phyloP scores from a whole-genome alignment of 495 filamentous ascomycete genomes.

The Neurospora sp. region DNA sequence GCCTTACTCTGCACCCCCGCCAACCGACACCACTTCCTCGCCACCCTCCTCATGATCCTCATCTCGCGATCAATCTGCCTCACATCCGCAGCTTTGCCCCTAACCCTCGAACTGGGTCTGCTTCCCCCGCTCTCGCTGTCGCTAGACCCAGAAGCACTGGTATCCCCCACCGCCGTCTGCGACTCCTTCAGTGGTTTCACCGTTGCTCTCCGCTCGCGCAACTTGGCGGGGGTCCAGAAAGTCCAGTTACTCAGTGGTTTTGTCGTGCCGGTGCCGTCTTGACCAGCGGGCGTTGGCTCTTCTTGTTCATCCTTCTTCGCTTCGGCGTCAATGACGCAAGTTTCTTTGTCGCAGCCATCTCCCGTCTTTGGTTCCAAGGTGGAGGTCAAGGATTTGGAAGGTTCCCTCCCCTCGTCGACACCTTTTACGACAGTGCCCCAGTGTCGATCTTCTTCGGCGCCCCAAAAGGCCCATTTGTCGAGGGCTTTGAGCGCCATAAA shows the following conservation, averaged over 20 bases:
- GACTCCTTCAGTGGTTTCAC: constrained; percentile 21
- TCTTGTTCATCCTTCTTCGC: not conserved
- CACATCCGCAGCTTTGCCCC: constrained; percentile 12
- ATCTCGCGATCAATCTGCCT: constrained; percentile 26
- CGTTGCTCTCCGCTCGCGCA: constrained; percentile 26
- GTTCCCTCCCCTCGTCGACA: constrained; percentile 7
- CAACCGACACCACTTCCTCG: constrained; percentile 64
- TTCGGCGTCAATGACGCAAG: not conserved
- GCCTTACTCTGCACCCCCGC: constrained; percentile 46
- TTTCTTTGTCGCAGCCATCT: not conserved
- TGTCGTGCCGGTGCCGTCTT: not conserved
- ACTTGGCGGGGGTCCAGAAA: constrained; percentile 33
- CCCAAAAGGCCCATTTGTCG: constrained; percentile 63
- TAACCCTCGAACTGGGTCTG: not conserved
- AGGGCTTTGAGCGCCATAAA: constrained; percentile 75
- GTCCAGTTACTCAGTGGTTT: constrained; percentile 16
- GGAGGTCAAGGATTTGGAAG: not conserved
- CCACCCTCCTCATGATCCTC: constrained; percentile 47
- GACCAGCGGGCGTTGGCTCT: not conserved
- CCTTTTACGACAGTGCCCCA: constrained; percentile 52
- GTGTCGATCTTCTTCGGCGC: constrained; percentile 41
- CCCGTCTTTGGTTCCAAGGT: not conserved
- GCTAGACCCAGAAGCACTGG: constrained; percentile 14
- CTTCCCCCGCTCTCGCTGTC: not conserved
- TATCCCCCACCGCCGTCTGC: constrained; percentile 18